Percentiles rank a stretch among this genome's conserved stretches.
phyloP scores from a whole-genome alignment of 192 early-diverging fungal genomes.

The Coemansia sp. region DNA sequence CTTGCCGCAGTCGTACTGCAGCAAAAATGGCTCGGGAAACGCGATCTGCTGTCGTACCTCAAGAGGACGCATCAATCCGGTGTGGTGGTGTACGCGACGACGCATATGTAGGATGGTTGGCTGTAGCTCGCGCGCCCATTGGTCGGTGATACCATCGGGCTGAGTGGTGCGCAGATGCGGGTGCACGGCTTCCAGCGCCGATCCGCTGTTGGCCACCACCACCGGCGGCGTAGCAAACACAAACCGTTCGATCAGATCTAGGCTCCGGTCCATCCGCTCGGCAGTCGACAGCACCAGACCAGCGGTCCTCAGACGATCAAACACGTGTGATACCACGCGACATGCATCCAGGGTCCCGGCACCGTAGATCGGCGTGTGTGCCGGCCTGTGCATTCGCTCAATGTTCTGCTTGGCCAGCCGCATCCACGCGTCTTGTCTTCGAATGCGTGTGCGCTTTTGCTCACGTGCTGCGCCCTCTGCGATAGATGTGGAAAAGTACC shows the following conservation, averaged over 20 bases:
- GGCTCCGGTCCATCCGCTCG: conserved; percentile 16
- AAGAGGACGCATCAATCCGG: conserved; percentile 61
- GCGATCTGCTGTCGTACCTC: conserved; percentile 68
- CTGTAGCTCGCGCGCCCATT: conserved; percentile 12
- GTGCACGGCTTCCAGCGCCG: conserved; percentile 22
- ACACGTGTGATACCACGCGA: conserved; percentile 1
- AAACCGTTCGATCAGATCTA: conserved; percentile 18
- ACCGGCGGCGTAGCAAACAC: conserved; percentile 43
- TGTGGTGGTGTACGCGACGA: conserved; percentile 26
- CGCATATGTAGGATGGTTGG: conserved; percentile 28
- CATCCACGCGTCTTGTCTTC: conserved; percentile 21
- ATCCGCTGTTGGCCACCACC: conserved; percentile 18
- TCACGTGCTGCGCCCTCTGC: conserved; percentile 7
- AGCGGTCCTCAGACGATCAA: conserved; percentile 22
- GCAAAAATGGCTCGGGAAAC: conserved; percentile 78
- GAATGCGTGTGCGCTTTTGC: not conserved
- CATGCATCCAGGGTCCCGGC: conserved; percentile 15
- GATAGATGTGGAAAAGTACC: conserved; percentile 2
- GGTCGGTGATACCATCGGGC: not conserved
- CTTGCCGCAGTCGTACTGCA: conserved; percentile 91
- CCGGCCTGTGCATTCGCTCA: conserved; percentile 12
- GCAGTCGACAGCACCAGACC: conserved; percentile 59
- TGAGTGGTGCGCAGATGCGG: conserved; percentile 19
- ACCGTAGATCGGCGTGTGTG: conserved; percentile 17
- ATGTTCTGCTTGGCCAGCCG: conserved; percentile 21